Conservation (phyloP, 2,329 filamentous ascomycete genomes). For the Apiospora malaysiana region DNA sequence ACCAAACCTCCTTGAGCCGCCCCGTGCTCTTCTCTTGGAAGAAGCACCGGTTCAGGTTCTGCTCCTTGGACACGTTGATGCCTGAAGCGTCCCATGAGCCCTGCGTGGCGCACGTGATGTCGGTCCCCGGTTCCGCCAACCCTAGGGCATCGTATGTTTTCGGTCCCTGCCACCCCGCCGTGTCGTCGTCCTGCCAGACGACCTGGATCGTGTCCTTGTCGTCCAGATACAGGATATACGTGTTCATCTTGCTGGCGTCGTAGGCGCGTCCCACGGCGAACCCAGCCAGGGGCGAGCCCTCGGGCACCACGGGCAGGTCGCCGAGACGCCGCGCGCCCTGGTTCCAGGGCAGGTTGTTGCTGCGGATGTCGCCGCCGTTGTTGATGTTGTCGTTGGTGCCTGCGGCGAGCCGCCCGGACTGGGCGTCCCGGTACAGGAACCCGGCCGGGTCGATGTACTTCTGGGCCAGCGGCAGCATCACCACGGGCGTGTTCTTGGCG, state of each 20-base stretch:
- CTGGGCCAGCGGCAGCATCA: constrained; percentile 23
- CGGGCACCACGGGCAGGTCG: constrained; percentile 23
- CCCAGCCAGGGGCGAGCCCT: constrained; percentile 29
- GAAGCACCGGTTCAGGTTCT: constrained; percentile 36
- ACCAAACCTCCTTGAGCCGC: constrained; percentile 33
- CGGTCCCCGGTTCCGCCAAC: constrained; percentile 28
- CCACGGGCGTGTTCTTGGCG: constrained; percentile 14
- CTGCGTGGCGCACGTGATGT: constrained; percentile 32
- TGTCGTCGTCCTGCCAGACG: constrained; percentile 33
- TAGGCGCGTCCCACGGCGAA: constrained; percentile 32
- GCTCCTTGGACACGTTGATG: constrained; percentile 28
- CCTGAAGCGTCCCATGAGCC: constrained; percentile 25
- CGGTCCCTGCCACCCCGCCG: constrained; percentile 31
- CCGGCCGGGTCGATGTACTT: constrained; percentile 19
- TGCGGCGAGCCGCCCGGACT: constrained; percentile 31
- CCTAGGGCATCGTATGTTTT: constrained; percentile 30
- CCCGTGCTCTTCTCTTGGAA: constrained; percentile 28
- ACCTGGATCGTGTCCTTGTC: constrained; percentile 29
- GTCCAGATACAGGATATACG: constrained; percentile 34
- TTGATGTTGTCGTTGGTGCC: constrained; percentile 48
- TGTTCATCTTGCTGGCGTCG: constrained; percentile 31
- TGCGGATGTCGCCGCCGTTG: constrained; percentile 39
- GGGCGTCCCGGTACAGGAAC: constrained; percentile 23
- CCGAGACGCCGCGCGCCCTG: background rate
- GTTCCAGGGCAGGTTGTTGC: constrained; percentile 26